Evolutionary conservation across 2,329 filamentous ascomycete species (phyloP), one percentile per base, ranked within the genome.

Genomic region (Aspergillus novoparasiticus): DNA sequence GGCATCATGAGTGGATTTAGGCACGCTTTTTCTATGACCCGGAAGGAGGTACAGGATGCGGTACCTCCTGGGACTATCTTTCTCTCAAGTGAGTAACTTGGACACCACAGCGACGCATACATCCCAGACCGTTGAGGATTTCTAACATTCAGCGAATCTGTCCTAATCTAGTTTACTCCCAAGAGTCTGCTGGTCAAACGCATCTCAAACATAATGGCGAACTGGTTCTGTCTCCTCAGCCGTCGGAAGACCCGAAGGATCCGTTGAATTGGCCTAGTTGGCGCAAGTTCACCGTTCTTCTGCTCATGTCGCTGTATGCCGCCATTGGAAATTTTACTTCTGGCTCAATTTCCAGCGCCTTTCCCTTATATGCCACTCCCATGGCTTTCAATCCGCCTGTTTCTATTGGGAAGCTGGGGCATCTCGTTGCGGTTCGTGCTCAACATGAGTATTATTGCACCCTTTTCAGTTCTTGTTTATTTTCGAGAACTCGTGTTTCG

Each of bases 341-440:
- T 2, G 16, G 43, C 6, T 61, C 58, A 11, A 64, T 64, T 32
- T 41, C 62, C 2, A 64, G 62, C 16, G 62, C 56, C 6, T 64
- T 64, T 21, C 62, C 62, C 14, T 28, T 64, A 21, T 64, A 64
- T 39, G 58, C 62, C 1, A 64, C 58, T 16, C 62, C 62, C 16
- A n/a, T 64, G 21, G 62, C 58, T 8, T 64, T 64, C 34, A 64
- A 58, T 23, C 62, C 62, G n/a, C 62, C 62, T 12, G 55, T 64
- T 12, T 41, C 46, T 11, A 58, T 61, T 32, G 62, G 62, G 30
- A 58, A 57, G n/a, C 43, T 64, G 48, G 55, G 55, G 11, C 62
- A 64, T 43, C 59, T 64, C 39, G 16, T 64, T 50, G 58, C 62
- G 48, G 62, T 64, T 54, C n/a, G 61, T 58, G 12, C 21, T 23